A percentile compares a stretch with the other conserved stretches of the same genome.
phyloP scores from a whole-genome alignment of 78 protist genomes.

The Cavenderia fasciculata region DNA sequence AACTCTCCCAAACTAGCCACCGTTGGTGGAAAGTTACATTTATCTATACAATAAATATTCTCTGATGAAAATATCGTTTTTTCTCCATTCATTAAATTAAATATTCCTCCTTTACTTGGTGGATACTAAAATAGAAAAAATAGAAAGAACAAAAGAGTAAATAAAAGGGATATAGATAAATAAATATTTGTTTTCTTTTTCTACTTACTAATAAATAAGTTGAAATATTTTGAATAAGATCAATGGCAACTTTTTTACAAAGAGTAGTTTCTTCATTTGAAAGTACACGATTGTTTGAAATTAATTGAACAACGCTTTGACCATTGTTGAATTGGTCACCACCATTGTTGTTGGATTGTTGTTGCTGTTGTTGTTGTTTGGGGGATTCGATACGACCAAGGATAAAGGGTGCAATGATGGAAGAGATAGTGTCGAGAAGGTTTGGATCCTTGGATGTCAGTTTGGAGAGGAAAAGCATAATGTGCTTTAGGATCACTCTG shows the following conservation, averaged over 20 bases:
- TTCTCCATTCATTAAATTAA: constrained; percentile 52
- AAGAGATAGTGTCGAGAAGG: constrained; percentile 35
- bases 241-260: constrained; percentile 58
- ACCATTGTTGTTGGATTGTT: not conserved
- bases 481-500: constrained; percentile 53
- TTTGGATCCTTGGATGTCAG: constrained; percentile 3
- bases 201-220: constrained; percentile 38
- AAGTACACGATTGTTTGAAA: constrained; percentile 9
- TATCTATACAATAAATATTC: constrained; percentile 59
- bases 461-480: constrained; percentile 38
- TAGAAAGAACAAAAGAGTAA: not conserved
- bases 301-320: not conserved
- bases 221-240: constrained; percentile 59
- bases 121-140: constrained; percentile 4
- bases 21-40: constrained; percentile 61
- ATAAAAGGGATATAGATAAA: not conserved
- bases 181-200: not conserved
- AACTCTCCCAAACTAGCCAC: constrained; percentile 57
- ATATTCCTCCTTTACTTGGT: constrained; percentile 32
- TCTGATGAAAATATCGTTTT: constrained; percentile 21
- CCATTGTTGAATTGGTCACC: not conserved
- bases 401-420: constrained; percentile 60
- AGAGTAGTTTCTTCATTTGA: constrained; percentile 9
- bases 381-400: constrained; percentile 32
- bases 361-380: not conserved